phyloP scores from a whole-genome alignment of 805 yeast species.

The Candida nemodendra region DNA sequence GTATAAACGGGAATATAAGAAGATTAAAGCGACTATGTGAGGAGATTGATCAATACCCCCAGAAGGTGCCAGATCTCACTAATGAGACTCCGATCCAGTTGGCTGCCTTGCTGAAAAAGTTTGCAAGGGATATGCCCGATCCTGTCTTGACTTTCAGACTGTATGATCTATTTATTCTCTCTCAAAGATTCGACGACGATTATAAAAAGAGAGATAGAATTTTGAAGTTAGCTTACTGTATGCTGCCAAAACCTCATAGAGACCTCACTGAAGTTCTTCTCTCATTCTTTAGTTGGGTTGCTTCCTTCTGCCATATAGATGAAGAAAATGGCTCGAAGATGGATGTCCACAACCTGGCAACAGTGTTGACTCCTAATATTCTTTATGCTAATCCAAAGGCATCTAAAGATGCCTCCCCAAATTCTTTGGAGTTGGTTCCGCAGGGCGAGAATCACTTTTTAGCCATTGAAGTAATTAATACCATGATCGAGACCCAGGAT shows the following conservation, averaged over 20 bases:
- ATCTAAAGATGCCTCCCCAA: conserved; percentile 17
- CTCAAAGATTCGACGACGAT: conserved; percentile 52
- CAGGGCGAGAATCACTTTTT: conserved; percentile 73
- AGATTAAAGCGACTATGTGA: conserved; percentile 71
- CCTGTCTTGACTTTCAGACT: conserved; percentile 79
- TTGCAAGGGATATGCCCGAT: conserved; percentile 87
- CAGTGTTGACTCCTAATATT: conserved; percentile 92
- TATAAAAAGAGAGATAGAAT: conserved; percentile 47
- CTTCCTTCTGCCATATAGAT: conserved; percentile 91
- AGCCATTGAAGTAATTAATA: conserved; percentile 88
- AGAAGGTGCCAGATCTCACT: conserved; percentile 65
- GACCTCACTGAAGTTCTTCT: conserved; percentile 84
- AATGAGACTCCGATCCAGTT: conserved; percentile 83
- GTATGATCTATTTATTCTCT: conserved; percentile 74
- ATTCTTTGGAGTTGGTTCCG: conserved; percentile 25
- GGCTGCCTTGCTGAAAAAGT: conserved; percentile 89
- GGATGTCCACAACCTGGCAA: conserved; percentile 94
- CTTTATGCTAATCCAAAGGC: conserved; percentile 55
- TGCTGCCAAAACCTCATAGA: conserved; percentile 79
- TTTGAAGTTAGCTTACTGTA: conserved; percentile 63
- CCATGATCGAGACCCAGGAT: conserved; percentile 76
- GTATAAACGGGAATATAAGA: conserved; percentile 93
- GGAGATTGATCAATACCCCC: conserved; percentile 70
- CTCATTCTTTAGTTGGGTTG: conserved; percentile 89
- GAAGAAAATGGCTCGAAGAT: conserved; percentile 90